These are phyloP conservation scores for Sporisorium iseilematis-ciliati DNA, from an alignment of 1,284 basidiomycete genomes.

Conservation along the genomic window DNA sequence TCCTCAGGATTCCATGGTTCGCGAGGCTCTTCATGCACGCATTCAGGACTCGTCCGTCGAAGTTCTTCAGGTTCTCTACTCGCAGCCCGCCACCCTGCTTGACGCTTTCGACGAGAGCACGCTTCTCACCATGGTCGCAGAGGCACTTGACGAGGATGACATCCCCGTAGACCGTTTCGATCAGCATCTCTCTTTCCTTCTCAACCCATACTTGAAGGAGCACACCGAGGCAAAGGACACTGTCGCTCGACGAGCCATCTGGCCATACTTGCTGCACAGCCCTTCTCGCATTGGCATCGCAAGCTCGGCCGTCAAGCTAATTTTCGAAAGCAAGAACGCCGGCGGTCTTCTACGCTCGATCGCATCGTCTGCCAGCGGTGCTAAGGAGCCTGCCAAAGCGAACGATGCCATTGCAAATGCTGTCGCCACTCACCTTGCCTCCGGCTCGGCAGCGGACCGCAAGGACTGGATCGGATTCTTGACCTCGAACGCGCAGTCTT, in stretches of 20 bases:
- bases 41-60: slow-evolving; percentile 45
- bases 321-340: slow-evolving; percentile 16
- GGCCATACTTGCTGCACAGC: slow-evolving; percentile 35
- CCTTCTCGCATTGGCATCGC: slow-evolving; percentile 14
- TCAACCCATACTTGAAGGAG: slow-evolving; percentile 25
- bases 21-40: slow-evolving; percentile 55
- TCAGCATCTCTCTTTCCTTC: slow-evolving; percentile 42
- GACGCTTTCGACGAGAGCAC: slow-evolving; percentile 39
- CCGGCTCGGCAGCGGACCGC: slow-evolving; percentile 6
- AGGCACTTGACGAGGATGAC: slow-evolving; percentile 26
- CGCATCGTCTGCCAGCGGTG: slow-evolving; percentile 14
- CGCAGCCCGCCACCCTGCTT: slow-evolving; percentile 28
- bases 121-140: slow-evolving; percentile 39
- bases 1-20: slow-evolving; percentile 54
- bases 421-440: slow-evolving; percentile 11
- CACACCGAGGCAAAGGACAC: slow-evolving; percentile 15
- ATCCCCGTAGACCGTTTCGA: slow-evolving; percentile 30
- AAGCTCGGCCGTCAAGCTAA: slow-evolving; percentile 11
- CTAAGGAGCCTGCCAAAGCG: slow-evolving; percentile 11
- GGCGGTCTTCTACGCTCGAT: slow-evolving; percentile 11
- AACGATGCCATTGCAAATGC: slow-evolving; percentile 32
- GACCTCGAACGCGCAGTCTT: slow-evolving; percentile 7
- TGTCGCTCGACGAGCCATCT: slow-evolving; percentile 38
- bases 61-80: slow-evolving; percentile 55
- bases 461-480: slow-evolving; percentile 34